Percentiles rank a stretch among this genome's conserved stretches.
These are phyloP conservation scores for Viola odorata DNA, from an alignment of 345 rosid species.

Conservation along the genomic window DNA sequence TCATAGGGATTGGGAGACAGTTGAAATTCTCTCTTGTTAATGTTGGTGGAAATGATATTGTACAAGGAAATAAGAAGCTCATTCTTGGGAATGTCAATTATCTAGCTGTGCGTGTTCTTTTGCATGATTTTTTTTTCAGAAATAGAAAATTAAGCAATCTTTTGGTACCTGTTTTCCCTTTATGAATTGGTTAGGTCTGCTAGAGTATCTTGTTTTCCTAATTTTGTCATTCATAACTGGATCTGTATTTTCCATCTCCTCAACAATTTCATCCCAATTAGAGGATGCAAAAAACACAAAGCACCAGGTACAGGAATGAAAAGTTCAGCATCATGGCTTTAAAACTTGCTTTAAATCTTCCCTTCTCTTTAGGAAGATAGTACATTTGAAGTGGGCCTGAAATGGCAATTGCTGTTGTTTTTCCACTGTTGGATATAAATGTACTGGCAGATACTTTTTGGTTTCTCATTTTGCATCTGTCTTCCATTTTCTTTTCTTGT, in stretches of 20 bases:
- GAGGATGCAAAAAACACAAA: no score
- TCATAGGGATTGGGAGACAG: constrained; percentile 65
- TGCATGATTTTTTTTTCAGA: not conserved
- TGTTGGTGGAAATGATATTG: constrained; percentile 86
- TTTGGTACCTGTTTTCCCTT: no score
- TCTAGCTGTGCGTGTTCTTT: not conserved
- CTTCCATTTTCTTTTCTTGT: no score
- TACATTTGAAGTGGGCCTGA: not conserved
- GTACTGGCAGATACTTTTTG: not conserved
- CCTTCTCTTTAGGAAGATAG: not conserved
- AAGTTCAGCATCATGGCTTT: no score
- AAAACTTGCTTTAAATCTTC: no score
- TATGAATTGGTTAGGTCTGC: no score
- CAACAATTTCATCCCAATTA: not conserved
- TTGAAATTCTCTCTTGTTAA: constrained; percentile 78
- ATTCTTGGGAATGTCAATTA: constrained; percentile 55
- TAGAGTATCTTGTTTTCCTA: not conserved
- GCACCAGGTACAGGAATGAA: no score
- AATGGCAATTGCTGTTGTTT: not conserved
- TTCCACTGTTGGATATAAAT: no score
- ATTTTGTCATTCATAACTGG: not conserved
- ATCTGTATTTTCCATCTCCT: not conserved
- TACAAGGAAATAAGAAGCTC: constrained; percentile 94
- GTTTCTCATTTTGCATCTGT: not conserved
- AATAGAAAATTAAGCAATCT: no score